Evolutionary conservation across 768 basidiomycete genomes (phyloP).

Genomic region (Hortiboletus campestris): DNA sequence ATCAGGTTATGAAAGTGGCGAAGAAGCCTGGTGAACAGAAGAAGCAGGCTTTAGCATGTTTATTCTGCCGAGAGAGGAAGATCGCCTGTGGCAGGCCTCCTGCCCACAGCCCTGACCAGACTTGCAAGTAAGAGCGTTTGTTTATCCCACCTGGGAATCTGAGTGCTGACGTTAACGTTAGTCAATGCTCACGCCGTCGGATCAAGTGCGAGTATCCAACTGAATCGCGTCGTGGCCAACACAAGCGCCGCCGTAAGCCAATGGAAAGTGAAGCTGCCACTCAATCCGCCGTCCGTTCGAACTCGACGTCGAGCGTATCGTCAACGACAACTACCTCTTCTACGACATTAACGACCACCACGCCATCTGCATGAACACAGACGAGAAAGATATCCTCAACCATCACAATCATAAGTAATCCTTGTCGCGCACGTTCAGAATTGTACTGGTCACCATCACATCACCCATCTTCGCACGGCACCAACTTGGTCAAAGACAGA

Average conservation of each 20-base stretch:
- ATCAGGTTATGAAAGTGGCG: constrained; percentile 29
- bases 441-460: constrained; percentile 6
- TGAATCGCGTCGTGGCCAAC: constrained; percentile 47
- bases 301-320: constrained; percentile 14
- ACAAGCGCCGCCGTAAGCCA: constrained; percentile 38
- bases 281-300: constrained; percentile 23
- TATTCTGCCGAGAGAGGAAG: constrained; percentile 50
- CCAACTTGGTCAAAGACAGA: constrained; percentile 9
- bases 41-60: constrained; percentile 47
- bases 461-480: constrained; percentile 7
- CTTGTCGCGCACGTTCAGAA: constrained; percentile 10
- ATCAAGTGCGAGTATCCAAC: constrained; percentile 49
- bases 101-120: constrained; percentile 35
- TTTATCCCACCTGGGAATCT: constrained; percentile 3
- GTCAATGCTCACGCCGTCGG: constrained; percentile 47
- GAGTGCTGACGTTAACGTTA: constrained; percentile 26
- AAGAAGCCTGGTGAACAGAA: constrained; percentile 39
- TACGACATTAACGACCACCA: constrained; percentile 20
- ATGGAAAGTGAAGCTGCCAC: constrained; percentile 23
- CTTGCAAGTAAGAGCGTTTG: constrained; percentile 45
- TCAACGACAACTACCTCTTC: constrained; percentile 17
- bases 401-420: constrained; percentile 2
- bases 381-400: constrained; percentile 3
- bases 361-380: constrained; percentile 19
- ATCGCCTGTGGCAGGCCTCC: constrained; percentile 48